phyloP scores from a whole-genome alignment of 192 early-diverging fungal genomes.

The Mortierella claussenii region DNA sequence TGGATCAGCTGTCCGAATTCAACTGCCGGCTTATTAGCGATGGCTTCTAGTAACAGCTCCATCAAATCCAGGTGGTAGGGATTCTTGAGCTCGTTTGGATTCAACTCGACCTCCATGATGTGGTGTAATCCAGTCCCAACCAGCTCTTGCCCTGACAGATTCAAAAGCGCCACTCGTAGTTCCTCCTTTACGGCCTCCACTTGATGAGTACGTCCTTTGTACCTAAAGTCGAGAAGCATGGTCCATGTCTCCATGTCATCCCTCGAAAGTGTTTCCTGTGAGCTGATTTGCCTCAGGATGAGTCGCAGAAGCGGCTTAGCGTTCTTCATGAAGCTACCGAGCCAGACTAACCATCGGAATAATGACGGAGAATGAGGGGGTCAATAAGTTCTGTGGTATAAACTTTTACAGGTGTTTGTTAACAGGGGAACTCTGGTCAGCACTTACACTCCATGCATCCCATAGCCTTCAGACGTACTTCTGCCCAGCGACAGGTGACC shows the following conservation, averaged over 20 bases:
- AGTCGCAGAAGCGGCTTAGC: constrained; percentile 39
- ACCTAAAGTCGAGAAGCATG: constrained; percentile 41
- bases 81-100: constrained; percentile 48
- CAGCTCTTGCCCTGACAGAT: constrained; percentile 27
- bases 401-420: background rate
- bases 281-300: constrained; percentile 30
- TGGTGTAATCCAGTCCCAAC: constrained; percentile 35
- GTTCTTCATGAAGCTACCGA: constrained; percentile 34
- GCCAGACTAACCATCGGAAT: constrained; percentile 26
- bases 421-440: background rate
- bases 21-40: constrained; percentile 37
- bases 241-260: constrained; percentile 47
- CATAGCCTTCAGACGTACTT: constrained; percentile 47
- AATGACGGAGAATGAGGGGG: background rate
- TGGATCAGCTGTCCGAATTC: constrained; percentile 47
- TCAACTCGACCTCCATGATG: constrained; percentile 42
- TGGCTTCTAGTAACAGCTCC: constrained; percentile 36
- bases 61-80: constrained; percentile 46
- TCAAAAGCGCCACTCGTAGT: constrained; percentile 24
- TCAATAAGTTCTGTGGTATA: too few relatives aligned
- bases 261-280: constrained; percentile 16
- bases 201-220: constrained; percentile 40
- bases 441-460: constrained; percentile 44
- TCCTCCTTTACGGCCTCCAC: constrained; percentile 49
- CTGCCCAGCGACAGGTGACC: constrained; percentile 45